Base-by-base conservation (phyloP, 2,329 filamentous ascomycete species). In the Magnaporthiopsis incrustans region DNA sequence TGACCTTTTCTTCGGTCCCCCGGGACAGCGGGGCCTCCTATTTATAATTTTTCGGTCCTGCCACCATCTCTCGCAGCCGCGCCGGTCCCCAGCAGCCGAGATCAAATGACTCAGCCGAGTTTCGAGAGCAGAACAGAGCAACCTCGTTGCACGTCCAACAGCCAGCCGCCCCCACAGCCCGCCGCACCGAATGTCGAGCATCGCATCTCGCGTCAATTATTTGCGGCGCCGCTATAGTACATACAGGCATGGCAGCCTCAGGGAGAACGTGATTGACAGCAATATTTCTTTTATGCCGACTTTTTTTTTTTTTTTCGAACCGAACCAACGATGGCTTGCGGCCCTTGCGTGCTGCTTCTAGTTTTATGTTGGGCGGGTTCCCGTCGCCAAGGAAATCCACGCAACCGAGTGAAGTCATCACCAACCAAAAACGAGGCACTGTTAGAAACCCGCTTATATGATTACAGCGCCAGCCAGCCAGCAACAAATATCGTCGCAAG, bases 31-130 rank as follows among this genome's bases (percentile, higher is more conserved):
- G 66, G 67, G 67, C 60, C 63, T 67, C 67, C 69, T 75, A 73
- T 77, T 75, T 77, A 77, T 77, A 76, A 67, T 69, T 62, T 66
- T 53, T 53, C 44, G 18, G 18, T 7, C 18, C 44, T 53, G 18
- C 44, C 44, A 53, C 44, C 22, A 22, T n/a, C 27, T 30, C 27
- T 30, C 7, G 44, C 44, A 2, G 22, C 18, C 44, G 18, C 22
- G 6, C 44, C 44, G 18, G 44, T 7, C 44, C 2, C 22, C 44
- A 53, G 44, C 6, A n/a, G 22, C 18, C 44, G 44, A 53, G 22
- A 22, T 53, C 18, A 53, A 53, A 53, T 53, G 44, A 53, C 44
- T 53, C 44, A 53, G 44, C 44, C 44, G 44, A 53, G 44, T 53
- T 53, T 53, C 44, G 44, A 53, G 44, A 10, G 18, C 6, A n/a